A percentile compares a stretch with the other conserved stretches of the same genome.
Conservation (phyloP, 108 stramenopile species). For the Cyclotella sp. region DNA sequence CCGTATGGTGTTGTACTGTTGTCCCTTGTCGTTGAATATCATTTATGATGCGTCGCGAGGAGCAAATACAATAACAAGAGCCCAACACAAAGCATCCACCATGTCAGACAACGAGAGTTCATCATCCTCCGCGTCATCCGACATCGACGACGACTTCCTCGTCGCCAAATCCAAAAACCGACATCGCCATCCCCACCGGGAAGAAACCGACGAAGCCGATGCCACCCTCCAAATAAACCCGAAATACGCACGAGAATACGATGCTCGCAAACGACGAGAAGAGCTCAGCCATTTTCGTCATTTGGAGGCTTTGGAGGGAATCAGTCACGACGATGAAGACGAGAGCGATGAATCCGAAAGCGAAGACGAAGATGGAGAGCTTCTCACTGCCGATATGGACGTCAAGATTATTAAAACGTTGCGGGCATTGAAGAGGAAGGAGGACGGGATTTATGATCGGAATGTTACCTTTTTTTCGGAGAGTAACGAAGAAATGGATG, state of each 20-base stretch:
- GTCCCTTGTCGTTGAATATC: too few relatives aligned
- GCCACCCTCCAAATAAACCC: slow-evolving; percentile 59
- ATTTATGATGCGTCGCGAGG: too few relatives aligned
- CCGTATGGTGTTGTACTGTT: too few relatives aligned
- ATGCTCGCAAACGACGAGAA: slow-evolving; percentile 74
- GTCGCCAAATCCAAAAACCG: slow-evolving; percentile 22
- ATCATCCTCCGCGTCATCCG: slow-evolving; percentile 17
- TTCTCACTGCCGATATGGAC: slow-evolving; percentile 75
- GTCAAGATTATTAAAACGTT: slow-evolving; percentile 80
- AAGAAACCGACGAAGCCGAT: slow-evolving; percentile 6
- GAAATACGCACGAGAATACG: slow-evolving; percentile 74
- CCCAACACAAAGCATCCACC: not conserved
- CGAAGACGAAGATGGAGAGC: slow-evolving; percentile 81
- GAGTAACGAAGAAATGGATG: slow-evolving; percentile 39
- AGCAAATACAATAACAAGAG: not conserved
- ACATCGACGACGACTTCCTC: slow-evolving; percentile 15
- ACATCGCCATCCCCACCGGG: not conserved
- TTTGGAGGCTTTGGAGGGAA: slow-evolving; percentile 31
- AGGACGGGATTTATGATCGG: slow-evolving; percentile 78
- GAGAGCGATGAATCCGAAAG: slow-evolving; percentile 53
- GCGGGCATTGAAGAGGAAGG: slow-evolving; percentile 77
- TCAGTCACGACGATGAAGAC: slow-evolving; percentile 50
- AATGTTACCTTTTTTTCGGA: slow-evolving; percentile 66
- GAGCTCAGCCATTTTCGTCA: slow-evolving; percentile 58
- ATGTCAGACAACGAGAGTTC: slow-evolving; percentile 14